Percentiles rank a stretch among this genome's conserved stretches.
phyloP scores from a whole-genome alignment of 106 monocot species.

The Alisma plantagoaquatica region DNA sequence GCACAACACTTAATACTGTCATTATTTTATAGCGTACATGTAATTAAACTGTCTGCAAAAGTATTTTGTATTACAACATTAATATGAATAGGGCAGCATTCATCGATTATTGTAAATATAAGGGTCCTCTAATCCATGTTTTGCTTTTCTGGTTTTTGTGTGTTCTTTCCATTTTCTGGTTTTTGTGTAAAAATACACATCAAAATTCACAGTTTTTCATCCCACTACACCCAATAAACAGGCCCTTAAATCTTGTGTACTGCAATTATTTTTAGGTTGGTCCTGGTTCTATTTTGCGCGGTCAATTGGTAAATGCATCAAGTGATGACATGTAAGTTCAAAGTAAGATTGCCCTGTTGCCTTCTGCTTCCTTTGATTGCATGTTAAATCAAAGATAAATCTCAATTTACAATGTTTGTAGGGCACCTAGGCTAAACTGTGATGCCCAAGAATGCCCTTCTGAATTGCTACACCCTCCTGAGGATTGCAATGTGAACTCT shows the following conservation, averaged over 20 bases:
- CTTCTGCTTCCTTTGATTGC: background rate
- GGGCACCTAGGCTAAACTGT: slow-evolving; percentile 85
- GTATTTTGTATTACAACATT: background rate
- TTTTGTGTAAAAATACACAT: background rate
- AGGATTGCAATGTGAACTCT: slow-evolving; percentile 96
- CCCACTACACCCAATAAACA: background rate
- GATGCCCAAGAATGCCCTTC: slow-evolving; percentile 59
- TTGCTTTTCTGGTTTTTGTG: too few relatives aligned
- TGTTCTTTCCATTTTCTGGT: too few relatives aligned
- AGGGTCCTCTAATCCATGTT: background rate
- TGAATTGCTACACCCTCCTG: slow-evolving; percentile 90
- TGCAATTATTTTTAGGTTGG: slow-evolving; percentile 53
- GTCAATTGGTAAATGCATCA: slow-evolving; percentile 64
- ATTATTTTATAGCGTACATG: slow-evolving; percentile 86
- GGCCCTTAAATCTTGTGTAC: background rate
- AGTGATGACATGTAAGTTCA: slow-evolving; percentile 69
- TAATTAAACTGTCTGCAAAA: slow-evolving; percentile 17
- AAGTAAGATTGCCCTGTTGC: slow-evolving; percentile 3
- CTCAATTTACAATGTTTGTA: slow-evolving; percentile 14
- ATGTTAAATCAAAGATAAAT: background rate
- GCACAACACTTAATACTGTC: slow-evolving; percentile 86
- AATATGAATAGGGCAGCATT: too few relatives aligned
- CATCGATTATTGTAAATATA: background rate
- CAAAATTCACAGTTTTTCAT: background rate
- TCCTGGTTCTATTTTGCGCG: slow-evolving; percentile 81